These are phyloP conservation scores for Cladophialophora yegresii DNA, from an alignment of 2,329 filamentous ascomycete species.

Conservation along the genomic window DNA sequence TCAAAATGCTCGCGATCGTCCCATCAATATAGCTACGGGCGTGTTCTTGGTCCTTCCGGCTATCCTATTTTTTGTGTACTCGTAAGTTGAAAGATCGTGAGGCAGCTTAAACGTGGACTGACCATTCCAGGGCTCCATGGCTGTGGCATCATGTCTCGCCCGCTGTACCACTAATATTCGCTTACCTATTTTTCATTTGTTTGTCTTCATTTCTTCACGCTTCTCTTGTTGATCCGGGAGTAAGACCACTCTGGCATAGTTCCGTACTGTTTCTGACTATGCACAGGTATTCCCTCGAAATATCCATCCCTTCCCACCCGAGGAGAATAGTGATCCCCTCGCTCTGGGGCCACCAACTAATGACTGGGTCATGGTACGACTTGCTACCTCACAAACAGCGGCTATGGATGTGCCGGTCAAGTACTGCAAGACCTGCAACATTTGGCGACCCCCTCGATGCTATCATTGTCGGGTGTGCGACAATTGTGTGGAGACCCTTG, in stretches of 20 bases:
- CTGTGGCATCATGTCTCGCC: slow-evolving; percentile 84
- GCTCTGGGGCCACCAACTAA: slow-evolving; percentile 80
- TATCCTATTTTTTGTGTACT: slow-evolving; percentile 80
- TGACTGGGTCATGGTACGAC: slow-evolving; percentile 90
- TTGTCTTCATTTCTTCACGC: slow-evolving; percentile 93
- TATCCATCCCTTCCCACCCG: slow-evolving; percentile 80
- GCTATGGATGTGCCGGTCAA: slow-evolving; percentile 98
- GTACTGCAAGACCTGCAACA: slow-evolving; percentile 95
- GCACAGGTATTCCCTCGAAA: slow-evolving; percentile 90
- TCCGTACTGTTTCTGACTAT: slow-evolving; percentile 16
- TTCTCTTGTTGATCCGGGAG: slow-evolving; percentile 87
- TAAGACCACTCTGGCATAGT: slow-evolving; percentile 54
- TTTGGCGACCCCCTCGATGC: slow-evolving; percentile 92
- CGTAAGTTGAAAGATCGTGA: slow-evolving; percentile 51
- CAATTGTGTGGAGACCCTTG: slow-evolving; percentile 94
- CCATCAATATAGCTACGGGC: slow-evolving; percentile 86
- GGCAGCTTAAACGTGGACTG: slow-evolving; percentile 22
- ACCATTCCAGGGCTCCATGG: slow-evolving; percentile 64
- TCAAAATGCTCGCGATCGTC: slow-evolving; percentile 83
- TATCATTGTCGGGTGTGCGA: slow-evolving; percentile 97
- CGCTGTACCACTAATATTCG: slow-evolving; percentile 84
- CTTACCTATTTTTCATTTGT: slow-evolving; percentile 86
- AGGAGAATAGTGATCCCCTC: slow-evolving; percentile 76
- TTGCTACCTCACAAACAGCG: slow-evolving; percentile 69
- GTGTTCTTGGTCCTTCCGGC: slow-evolving; percentile 76